phyloP scores from a whole-genome alignment of 2,329 filamentous ascomycete genomes.

The Fusarium sp. region DNA sequence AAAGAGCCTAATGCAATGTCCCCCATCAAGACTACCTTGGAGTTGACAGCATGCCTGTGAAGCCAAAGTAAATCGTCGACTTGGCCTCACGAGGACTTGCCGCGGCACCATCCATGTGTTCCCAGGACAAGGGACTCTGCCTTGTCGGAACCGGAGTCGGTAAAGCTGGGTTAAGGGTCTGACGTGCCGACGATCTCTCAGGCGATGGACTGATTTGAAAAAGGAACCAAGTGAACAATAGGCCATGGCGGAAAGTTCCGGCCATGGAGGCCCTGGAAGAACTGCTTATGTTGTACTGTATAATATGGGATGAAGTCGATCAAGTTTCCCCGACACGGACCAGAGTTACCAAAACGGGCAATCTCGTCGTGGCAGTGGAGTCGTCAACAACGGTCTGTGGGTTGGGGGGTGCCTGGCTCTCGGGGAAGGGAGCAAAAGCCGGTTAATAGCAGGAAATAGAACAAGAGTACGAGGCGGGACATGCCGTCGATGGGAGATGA shows the following conservation, averaged over 20 bases:
- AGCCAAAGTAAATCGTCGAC: constrained; percentile 15
- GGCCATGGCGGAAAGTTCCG: constrained; percentile 36
- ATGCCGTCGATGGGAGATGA: constrained; percentile 31
- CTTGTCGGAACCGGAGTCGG: constrained; percentile 35
- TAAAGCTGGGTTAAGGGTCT: constrained; percentile 39
- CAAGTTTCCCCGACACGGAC: constrained; percentile 41
- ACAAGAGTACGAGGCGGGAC: constrained; percentile 33
- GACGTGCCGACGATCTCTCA: constrained; percentile 40
- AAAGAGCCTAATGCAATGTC: constrained; percentile 27
- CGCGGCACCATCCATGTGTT: constrained; percentile 18
- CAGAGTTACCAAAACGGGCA: constrained; percentile 43
- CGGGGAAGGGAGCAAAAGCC: constrained; percentile 33
- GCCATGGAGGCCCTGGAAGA: constrained; percentile 26
- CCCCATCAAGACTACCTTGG: constrained; percentile 17
- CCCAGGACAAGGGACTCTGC: constrained; percentile 26
- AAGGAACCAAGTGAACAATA: constrained; percentile 14
- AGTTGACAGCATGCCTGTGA: constrained; percentile 16
- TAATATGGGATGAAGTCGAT: constrained; percentile 43
- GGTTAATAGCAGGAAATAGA: constrained; percentile 15
- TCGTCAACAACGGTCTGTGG: constrained; percentile 31
- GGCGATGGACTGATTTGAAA: constrained; percentile 39
- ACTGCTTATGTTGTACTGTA: constrained; percentile 35
- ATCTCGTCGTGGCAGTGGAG: constrained; percentile 45
- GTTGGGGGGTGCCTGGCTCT: constrained; percentile 36
- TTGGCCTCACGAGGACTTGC: constrained; percentile 23